Percentiles rank a stretch among this genome's conserved stretches.
Evolutionary conservation across 495 filamentous ascomycete genomes (phyloP).

Genomic region (Cercophora newfieldiana): DNA sequence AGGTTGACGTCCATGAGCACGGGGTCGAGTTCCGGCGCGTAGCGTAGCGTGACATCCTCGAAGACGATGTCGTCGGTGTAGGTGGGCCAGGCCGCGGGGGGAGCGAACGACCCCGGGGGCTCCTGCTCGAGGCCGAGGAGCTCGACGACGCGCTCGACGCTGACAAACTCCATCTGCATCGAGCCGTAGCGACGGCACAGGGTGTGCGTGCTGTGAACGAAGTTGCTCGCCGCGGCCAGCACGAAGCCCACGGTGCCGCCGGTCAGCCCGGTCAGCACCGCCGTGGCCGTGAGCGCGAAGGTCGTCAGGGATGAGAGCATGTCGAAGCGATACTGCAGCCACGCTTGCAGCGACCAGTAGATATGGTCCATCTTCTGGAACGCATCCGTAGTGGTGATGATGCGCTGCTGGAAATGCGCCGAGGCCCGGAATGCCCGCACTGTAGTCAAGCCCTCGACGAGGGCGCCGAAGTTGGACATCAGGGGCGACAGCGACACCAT

Average conservation of each 20-base stretch:
- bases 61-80: conserved; percentile 71
- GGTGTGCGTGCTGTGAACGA: conserved; percentile 67
- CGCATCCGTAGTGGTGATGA: conserved; percentile 72
- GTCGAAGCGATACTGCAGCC: conserved; percentile 79
- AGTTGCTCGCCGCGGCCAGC: conserved; percentile 58
- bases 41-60: conserved; percentile 72
- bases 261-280: conserved; percentile 66
- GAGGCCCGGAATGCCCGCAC: conserved; percentile 76
- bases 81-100: conserved; percentile 74
- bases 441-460: conserved; percentile 76
- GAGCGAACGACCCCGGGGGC: conserved; percentile 59
- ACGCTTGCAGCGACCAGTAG: conserved; percentile 82
- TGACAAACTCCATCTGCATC: conserved; percentile 88
- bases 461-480: conserved; percentile 81
- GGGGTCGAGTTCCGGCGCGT: conserved; percentile 72
- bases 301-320: conserved; percentile 67
- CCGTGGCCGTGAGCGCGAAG: conserved; percentile 67
- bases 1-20: conserved; percentile 64
- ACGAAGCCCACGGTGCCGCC: conserved; percentile 78
- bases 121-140: conserved; percentile 74
- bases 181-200: conserved; percentile 76
- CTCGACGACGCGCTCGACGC: conserved; percentile 80
- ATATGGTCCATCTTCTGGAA: conserved; percentile 94
- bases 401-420: conserved; percentile 69
- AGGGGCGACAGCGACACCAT: conserved; percentile 81